Conservation (phyloP, 331 rosid genomes). For the Quercus phellos region DNA sequence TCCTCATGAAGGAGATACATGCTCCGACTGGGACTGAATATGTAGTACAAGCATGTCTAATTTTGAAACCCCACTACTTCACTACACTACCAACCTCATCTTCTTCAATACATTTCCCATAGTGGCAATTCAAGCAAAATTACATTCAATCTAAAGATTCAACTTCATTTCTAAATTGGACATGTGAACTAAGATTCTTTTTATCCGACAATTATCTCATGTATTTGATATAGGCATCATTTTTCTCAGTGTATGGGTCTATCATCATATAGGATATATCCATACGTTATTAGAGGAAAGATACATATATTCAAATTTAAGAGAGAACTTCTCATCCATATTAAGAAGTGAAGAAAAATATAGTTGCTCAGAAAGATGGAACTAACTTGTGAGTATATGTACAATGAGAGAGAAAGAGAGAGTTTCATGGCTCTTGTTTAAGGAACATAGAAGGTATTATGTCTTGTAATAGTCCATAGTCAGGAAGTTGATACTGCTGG, state of each 20-base stretch:
- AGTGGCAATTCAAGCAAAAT: neutral
- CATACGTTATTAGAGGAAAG: too few relatives aligned
- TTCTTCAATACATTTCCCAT: neutral
- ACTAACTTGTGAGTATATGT: conserved; percentile 6
- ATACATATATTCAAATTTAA: too few relatives aligned
- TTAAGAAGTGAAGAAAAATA: neutral
- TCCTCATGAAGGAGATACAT: neutral
- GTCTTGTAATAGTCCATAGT: conserved; percentile 68
- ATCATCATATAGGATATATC: too few relatives aligned
- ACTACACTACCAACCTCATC: neutral
- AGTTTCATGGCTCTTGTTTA: conserved; percentile 46
- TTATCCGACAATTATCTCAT: too few relatives aligned
- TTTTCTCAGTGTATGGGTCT: too few relatives aligned
- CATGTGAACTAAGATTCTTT: too few relatives aligned
- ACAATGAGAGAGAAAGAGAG: conserved; percentile 4
- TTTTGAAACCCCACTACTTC: neutral
- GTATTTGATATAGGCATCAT: too few relatives aligned
- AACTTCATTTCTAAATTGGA: neutral
- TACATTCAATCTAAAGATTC: neutral
- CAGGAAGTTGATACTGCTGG: conserved; percentile 28
- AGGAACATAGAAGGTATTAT: conserved; percentile 64
- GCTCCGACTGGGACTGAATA: neutral
- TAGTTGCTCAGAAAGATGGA: neutral
- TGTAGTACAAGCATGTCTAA: neutral
- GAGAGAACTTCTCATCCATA: too few relatives aligned